phyloP scores from a whole-genome alignment of 768 basidiomycete genomes.

The Cystofilobasidium bisporidii region DNA sequence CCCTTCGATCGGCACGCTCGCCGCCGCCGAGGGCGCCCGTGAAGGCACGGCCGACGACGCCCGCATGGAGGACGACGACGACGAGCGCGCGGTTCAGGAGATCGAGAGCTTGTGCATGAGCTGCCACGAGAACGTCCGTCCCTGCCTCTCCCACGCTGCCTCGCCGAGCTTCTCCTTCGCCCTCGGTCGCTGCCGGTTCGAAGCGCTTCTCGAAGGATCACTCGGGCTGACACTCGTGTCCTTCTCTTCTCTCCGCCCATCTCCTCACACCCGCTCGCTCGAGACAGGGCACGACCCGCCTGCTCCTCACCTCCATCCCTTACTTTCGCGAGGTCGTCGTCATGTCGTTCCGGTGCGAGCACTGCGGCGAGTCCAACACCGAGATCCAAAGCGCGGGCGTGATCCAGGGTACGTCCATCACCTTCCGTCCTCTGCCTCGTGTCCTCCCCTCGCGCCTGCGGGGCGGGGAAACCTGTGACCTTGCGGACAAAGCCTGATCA shows the following conservation, averaged over 20 bases:
- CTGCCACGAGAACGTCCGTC: conserved; percentile 72
- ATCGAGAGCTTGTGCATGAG: conserved; percentile 89
- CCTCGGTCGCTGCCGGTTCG: background rate
- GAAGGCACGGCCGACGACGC: conserved; percentile 36
- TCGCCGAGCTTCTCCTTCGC: background rate
- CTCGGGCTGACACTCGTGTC: background rate
- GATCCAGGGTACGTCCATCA: conserved; percentile 56
- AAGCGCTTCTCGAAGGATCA: no score
- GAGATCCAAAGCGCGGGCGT: conserved; percentile 84
- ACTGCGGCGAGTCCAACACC: conserved; percentile 81
- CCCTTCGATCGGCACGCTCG: conserved; percentile 53
- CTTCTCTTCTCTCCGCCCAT: background rate
- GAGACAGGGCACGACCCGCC: conserved; percentile 71
- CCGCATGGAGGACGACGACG: conserved; percentile 44
- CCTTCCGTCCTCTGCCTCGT: background rate
- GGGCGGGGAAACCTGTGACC: no score
- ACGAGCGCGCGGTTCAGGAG: conserved; percentile 60
- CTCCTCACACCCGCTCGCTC: background rate
- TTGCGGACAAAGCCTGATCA: no score
- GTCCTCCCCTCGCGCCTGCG: background rate
- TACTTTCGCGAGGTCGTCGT: conserved; percentile 91
- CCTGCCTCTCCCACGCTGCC: background rate
- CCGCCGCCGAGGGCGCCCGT: conserved; percentile 43
- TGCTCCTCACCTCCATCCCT: conserved; percentile 87
- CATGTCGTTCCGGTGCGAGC: conserved; percentile 92